phyloP scores from a whole-genome alignment of 305 asterid genomes.

The Fraxinus sp. region DNA sequence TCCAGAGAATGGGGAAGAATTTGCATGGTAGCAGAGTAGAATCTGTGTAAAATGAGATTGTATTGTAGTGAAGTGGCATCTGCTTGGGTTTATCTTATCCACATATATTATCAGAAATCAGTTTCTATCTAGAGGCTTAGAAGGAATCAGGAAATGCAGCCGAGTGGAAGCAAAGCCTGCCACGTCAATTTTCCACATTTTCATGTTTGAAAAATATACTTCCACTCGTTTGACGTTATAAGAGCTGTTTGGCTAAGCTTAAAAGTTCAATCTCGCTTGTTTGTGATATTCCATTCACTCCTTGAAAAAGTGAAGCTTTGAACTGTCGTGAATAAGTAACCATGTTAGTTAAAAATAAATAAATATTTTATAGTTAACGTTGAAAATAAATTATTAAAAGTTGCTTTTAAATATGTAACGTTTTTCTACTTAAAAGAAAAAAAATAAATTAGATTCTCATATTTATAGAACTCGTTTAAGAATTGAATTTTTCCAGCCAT shows the following conservation, averaged over 20 bases:
- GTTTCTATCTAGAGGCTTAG: slow-evolving; percentile 21
- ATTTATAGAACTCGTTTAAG: background rate
- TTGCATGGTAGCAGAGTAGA: slow-evolving; percentile 22
- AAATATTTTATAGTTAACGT: background rate
- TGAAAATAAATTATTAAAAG: too few species aligned
- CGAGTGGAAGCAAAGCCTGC: slow-evolving; percentile 14
- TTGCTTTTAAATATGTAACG: background rate
- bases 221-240: background rate
- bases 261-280: background rate
- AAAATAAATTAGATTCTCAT: background rate
- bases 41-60: background rate
- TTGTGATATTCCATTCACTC: background rate
- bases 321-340: background rate
- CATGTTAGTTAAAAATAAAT: background rate
- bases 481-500: background rate
- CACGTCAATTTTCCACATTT: slow-evolving; percentile 20
- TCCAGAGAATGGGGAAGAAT: slow-evolving; percentile 17
- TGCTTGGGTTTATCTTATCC: slow-evolving; percentile 38
- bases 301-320: background rate
- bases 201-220: background rate
- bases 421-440: background rate
- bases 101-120: slow-evolving; percentile 37
- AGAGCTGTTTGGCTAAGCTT: background rate
- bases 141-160: background rate
- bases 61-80: slow-evolving; percentile 13